Evolutionary conservation across 306 rosid genomes (phyloP), one percentile per base, ranked within the genome.

Genomic region (Dryas octopetala): DNA sequence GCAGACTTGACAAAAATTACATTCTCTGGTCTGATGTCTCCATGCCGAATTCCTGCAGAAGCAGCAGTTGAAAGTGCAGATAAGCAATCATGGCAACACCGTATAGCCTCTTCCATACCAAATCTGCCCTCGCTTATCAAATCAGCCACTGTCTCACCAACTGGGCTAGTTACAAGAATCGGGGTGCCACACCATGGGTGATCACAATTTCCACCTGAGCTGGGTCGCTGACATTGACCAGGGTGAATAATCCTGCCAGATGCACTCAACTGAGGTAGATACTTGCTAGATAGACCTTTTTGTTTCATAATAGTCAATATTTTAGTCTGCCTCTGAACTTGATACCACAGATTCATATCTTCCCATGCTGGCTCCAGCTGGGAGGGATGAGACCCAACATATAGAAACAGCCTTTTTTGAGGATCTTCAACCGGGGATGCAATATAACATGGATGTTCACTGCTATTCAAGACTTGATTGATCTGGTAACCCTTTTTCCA

Each of bases 181-280:
- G 97, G 96, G 28, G 99, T 92, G 77, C 99, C 99, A 79, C 99
- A 95, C 96, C 95, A 95, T 67, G 97, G 99, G 83, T 95, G 99
- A 59, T 88, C 91, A 66, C 99, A 95, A 68, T 87, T 91, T 70
- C 96, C 93, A 74, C 99, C 97, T 1, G 97, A 76, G 80, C 91
- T 90, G 54, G 97, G 92, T 83, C 89, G 86, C 67, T 61, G 86
- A 83, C 99, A 95, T 65, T 85, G 91, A 74, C 99, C 99, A 3
- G 99, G 96, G 84, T 95, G 99, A 80, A 89, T 80, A 83, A 95
- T 95, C 85, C 97, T 90, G 50, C 99, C 97, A 77, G 96, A 95
- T 53, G 97, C 97, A 82, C 83, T 82, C 79, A 92, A 55, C 73
- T 92, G 93, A 55, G 97, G 99, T 45, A 95, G 82, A 84, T 89